Conservation (phyloP, 129 eudicot species). For the Arctium minus region DNA sequence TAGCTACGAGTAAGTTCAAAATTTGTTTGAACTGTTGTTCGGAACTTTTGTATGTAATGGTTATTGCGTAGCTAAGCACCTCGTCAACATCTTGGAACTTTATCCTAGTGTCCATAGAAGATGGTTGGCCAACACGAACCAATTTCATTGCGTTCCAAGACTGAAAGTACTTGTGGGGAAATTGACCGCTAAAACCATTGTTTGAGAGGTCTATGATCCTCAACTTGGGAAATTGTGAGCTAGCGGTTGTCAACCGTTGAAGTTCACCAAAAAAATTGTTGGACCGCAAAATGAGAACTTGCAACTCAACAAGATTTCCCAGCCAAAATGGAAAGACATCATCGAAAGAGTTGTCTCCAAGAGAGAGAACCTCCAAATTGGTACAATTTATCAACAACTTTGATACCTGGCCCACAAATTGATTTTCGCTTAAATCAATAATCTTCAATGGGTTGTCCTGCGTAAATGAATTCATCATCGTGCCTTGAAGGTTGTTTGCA, state of each 20-base stretch:
- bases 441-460: background rate
- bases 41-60: constrained; percentile 5
- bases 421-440: constrained; percentile 6
- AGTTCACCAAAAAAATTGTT: background rate
- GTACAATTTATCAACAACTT: background rate
- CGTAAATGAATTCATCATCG: background rate
- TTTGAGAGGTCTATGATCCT: constrained; percentile 19
- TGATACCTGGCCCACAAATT: background rate
- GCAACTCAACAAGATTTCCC: background rate
- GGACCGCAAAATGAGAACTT: constrained; percentile 8
- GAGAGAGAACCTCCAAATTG: background rate
- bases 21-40: background rate
- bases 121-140: background rate
- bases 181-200: constrained; percentile 12
- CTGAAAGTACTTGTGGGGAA: background rate
- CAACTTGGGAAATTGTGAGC: background rate
- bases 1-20: background rate
- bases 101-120: background rate
- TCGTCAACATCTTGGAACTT: background rate
- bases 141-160: constrained; percentile 15
- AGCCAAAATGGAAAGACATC: constrained; percentile 1
- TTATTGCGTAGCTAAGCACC: background rate
- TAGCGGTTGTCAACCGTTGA: background rate
- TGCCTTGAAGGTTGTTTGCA: background rate
- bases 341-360: background rate